Conservation (phyloP, 768 basidiomycete species). For the Sistotremastrum suecicum region DNA sequence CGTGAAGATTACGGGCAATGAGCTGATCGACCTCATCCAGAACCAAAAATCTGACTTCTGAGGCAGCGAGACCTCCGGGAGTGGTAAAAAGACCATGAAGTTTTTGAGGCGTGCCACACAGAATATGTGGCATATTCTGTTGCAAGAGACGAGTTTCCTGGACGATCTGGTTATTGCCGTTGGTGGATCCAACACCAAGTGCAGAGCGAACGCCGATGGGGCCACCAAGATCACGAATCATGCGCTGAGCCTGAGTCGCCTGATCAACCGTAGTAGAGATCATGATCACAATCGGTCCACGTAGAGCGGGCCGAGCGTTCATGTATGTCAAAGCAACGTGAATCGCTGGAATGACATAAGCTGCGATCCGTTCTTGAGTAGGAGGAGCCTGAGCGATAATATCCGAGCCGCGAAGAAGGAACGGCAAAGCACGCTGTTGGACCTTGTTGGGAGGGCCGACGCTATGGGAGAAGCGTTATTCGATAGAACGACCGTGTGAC, state of each 20-base stretch:
- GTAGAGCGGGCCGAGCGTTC: constrained; percentile 37
- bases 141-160: constrained; percentile 77
- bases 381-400: constrained; percentile 99
- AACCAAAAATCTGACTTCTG: constrained; percentile 85
- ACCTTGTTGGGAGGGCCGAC: constrained; percentile 99
- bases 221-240: constrained; percentile 88
- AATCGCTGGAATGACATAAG: constrained; percentile 87
- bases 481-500: background rate
- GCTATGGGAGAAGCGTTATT: constrained; percentile 24
- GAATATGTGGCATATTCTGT: constrained; percentile 87
- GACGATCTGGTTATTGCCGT: constrained; percentile 41
- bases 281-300: constrained; percentile 83
- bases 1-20: constrained; percentile 92
- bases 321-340: constrained; percentile 65
- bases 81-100: constrained; percentile 81
- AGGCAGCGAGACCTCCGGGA: constrained; percentile 60
- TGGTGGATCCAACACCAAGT: constrained; percentile 70
- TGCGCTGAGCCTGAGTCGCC: constrained; percentile 90
- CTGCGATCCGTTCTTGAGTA: constrained; percentile 95
- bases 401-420: constrained; percentile 84
- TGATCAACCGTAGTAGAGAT: constrained; percentile 98
- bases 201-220: constrained; percentile 87
- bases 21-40: constrained; percentile 97
- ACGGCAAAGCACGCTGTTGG: constrained; percentile 91
- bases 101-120: constrained; percentile 96